Evolutionary conservation across 2,329 filamentous ascomycete species (phyloP).

Genomic region (Xylaria sp.): DNA sequence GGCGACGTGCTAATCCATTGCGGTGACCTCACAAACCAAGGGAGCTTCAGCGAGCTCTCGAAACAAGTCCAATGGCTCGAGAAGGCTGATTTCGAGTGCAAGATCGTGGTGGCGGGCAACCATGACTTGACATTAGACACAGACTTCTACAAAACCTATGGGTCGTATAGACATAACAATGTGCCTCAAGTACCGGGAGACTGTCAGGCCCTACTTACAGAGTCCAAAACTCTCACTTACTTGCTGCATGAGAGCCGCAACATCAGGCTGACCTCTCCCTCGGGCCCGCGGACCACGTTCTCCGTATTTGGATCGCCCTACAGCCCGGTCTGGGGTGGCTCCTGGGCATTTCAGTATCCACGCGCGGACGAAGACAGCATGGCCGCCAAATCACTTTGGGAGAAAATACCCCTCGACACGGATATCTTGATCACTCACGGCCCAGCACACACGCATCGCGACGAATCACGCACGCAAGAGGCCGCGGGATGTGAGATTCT

Average conservation of each 20-base stretch:
- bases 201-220: slow-evolving; percentile 65
- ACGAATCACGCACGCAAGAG: slow-evolving; percentile 55
- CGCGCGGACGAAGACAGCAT: slow-evolving; percentile 36
- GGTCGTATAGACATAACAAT: slow-evolving; percentile 66
- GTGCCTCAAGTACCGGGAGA: slow-evolving; percentile 60
- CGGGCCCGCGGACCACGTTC: slow-evolving; percentile 69
- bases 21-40: slow-evolving; percentile 80
- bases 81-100: slow-evolving; percentile 72
- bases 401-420: slow-evolving; percentile 65
- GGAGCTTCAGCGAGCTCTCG: slow-evolving; percentile 67
- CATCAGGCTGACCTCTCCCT: slow-evolving; percentile 63
- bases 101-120: slow-evolving; percentile 78
- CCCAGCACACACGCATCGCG: slow-evolving; percentile 69
- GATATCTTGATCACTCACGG: slow-evolving; percentile 79
- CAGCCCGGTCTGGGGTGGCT: slow-evolving; percentile 59
- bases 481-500: slow-evolving; percentile 70
- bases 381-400: slow-evolving; percentile 60
- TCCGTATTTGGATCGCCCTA: slow-evolving; percentile 77
- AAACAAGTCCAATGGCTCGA: slow-evolving; percentile 74
- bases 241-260: slow-evolving; percentile 66
- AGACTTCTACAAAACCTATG: slow-evolving; percentile 67
- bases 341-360: slow-evolving; percentile 75
- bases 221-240: slow-evolving; percentile 64
- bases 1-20: slow-evolving; percentile 82
- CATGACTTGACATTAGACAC: slow-evolving; percentile 78